phyloP scores from a whole-genome alignment of 176 grass and related monocot genomes.

The Cenchrus fungigraminus region DNA sequence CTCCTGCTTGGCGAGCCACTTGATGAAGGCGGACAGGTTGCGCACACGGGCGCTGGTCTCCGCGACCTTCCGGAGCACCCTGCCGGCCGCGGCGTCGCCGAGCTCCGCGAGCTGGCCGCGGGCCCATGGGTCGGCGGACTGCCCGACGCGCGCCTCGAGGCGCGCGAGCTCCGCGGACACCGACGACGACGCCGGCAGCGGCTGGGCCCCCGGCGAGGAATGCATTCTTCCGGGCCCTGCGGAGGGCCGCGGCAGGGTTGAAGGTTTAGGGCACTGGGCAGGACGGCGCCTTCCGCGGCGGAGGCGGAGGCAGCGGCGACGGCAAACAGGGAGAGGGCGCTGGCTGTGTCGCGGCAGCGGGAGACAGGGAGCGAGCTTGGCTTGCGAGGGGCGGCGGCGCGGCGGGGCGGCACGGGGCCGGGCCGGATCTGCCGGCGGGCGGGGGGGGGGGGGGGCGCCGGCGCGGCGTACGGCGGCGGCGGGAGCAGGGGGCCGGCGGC shows the following conservation, averaged over 20 bases:
- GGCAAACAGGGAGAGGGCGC: too few species aligned
- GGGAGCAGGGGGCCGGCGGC: too few species aligned
- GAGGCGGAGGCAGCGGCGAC: too few species aligned
- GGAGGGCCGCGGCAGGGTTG: not conserved
- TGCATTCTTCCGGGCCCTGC: not conserved
- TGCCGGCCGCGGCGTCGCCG: conserved; percentile 9
- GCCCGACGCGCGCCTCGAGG: not conserved
- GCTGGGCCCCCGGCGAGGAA: not conserved
- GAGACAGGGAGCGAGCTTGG: too few species aligned
- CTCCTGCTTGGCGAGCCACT: not conserved
- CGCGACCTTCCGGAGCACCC: conserved; percentile 20
- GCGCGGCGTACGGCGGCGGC: too few species aligned
- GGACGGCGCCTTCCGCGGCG: too few species aligned
- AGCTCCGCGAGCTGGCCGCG: conserved; percentile 27
- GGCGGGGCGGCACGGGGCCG: too few species aligned
- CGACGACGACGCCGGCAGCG: not conserved
- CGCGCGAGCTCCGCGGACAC: conserved; percentile 18
- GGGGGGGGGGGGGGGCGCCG: too few species aligned
- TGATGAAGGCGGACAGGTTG: conserved; percentile 35
- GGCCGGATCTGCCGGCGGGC: too few species aligned
- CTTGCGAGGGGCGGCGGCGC: too few species aligned
- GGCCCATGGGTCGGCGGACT: conserved; percentile 3
- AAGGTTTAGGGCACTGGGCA: not conserved
- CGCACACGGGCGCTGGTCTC: not conserved
- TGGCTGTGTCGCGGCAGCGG: too few species aligned